Percentiles rank a stretch among this genome's conserved stretches.
These are phyloP conservation scores for Botrytis fabae DNA, from an alignment of 2,329 filamentous ascomycete species.

Conservation along the genomic window DNA sequence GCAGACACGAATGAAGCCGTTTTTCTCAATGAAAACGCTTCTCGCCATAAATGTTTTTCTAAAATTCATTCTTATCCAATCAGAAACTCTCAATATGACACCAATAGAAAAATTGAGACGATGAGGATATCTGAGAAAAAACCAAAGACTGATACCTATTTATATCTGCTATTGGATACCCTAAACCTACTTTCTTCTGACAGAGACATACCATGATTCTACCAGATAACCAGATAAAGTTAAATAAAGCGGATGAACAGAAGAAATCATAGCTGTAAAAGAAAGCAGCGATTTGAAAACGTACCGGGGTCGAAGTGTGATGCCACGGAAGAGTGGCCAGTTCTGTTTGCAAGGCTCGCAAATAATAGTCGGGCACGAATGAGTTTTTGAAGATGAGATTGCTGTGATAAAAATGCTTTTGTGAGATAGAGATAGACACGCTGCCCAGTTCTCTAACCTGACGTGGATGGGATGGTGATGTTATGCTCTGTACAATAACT, in stretches of 20 bases:
- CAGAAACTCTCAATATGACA: neutral
- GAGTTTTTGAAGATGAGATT: too few species aligned
- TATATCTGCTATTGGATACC: neutral
- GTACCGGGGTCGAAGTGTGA: neutral
- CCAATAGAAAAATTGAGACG: neutral
- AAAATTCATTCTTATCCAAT: neutral
- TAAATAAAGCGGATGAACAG: neutral
- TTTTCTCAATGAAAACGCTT: neutral
- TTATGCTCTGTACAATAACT: neutral
- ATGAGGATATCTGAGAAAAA: neutral
- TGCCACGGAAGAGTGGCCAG: neutral
- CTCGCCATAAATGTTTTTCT: accelerated
- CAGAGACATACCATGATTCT: neutral
- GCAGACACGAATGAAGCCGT: neutral
- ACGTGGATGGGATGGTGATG: neutral
- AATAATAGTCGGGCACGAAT: too few species aligned
- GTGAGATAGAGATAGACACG: neutral
- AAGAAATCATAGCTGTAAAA: neutral
- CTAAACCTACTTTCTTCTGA: neutral
- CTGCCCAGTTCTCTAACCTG: neutral
- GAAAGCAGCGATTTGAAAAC: neutral
- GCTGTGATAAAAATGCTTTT: neutral
- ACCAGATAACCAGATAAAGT: neutral
- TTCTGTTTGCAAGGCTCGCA: too few species aligned
- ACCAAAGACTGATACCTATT: neutral